Evolutionary conservation across 208 protist species (phyloP), one percentile per base, ranked within the genome.

Genomic region (Acanthamoeba polyphaga): DNA sequence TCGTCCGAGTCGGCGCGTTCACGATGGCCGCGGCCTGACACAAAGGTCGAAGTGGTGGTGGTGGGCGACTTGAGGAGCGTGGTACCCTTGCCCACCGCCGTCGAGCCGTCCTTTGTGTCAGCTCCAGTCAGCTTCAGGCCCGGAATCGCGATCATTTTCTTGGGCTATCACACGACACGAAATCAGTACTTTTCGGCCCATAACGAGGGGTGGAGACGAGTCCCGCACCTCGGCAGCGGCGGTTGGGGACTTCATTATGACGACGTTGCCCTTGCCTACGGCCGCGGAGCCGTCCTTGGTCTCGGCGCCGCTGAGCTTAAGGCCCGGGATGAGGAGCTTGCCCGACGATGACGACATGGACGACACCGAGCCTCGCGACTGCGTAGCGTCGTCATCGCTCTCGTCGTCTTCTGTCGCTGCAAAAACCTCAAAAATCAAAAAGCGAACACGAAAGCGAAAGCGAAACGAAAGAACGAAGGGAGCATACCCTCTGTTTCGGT

Each of bases 211-310:
- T 15, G 32, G 19, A 34, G 32, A 34, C 32, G 29, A 29, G 17
- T 76, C 68, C 38, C 38, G 68, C 68, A 85, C n/a, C 46, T 85
- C 76, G 34, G 43, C 10, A 66, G 17, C 29, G 19, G 13, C 38
- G 55, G 38, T 32, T 51, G 80, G 32, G 8, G 46, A 32, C 53
- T 90, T 55, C 29, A 90, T 64, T 32, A n/a, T 22, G 46, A 53
- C 32, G 49, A 53, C 29, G 82, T 66, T 92, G 49, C 85, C 85
- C 43, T 92, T 92, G 49, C 85, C 85, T 19, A 43, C 24, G 58
- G 55, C 55, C 29, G 85, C 27, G 13, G 85, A 92, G 32, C 85
- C 85, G 64, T 92, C 85, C 46, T 92, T 92, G 85, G 85, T 92
- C n/a, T 92, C 85, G 6, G 85, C 64, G 1, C 38, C 49, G 49